Evolutionary conservation across 192 early-diverging fungal species (phyloP), one percentile per base, ranked within the genome.

Genomic region (Rhizophlyctis rosea): DNA sequence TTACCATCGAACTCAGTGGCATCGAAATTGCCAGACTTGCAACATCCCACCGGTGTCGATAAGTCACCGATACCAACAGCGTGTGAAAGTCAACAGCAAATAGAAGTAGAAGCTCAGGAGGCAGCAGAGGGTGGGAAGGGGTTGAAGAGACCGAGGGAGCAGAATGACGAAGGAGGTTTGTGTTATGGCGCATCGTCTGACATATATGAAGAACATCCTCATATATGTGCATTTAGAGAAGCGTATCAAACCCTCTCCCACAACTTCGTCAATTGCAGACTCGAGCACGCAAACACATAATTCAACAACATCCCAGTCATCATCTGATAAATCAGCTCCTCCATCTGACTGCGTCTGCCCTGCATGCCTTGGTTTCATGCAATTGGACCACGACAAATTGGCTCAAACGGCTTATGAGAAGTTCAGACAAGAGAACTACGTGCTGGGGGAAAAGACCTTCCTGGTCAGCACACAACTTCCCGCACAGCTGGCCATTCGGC

Each of bases 301-400:
- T 44, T 7, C 39, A 18, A 18, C 18, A 44, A 18, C 39, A 44
- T 44, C 39, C 18, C 9, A 7, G 39, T 44, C 39, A 44, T 7
- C 39, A 44, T 44, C 39, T 18, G 39, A 44, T 13, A 44, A 18
- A 13, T 13, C 9, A 44, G 39, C 39, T 18, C 9, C 39, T 44
- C 7, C 18, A 7, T 13, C 7, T 44, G 39, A 18, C 39, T 44
- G 39, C 2, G 51, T 35, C n/a, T 80, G 78, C 54, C 59, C 74
- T 4, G 73, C 74, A 5, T 80, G 78, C 49, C 61, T 80, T 25
- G 75, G 75, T 7, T 57, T 80, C 7, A 54, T 80, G 18, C 67
- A 72, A 4, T 23, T 21, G 50, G 47, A 62, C n/a, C 50, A 54
- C 48, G 18, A 44, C 24, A 32, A 52, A 3, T 14, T 67, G 9